phyloP scores from a whole-genome alignment of 2,329 filamentous ascomycete species.

The Venturia pyrina region DNA sequence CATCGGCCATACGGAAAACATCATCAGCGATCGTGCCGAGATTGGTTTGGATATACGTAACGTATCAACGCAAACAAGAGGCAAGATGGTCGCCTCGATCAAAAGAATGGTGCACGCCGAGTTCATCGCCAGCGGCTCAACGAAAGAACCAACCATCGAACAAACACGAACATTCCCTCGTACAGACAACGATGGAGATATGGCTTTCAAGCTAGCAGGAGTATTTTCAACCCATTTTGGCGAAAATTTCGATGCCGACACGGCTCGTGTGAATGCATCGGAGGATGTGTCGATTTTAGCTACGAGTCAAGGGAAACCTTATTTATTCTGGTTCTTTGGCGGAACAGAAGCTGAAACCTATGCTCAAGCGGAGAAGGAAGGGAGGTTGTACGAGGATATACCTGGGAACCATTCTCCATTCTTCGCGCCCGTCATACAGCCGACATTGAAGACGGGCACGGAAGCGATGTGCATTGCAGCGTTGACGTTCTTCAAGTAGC shows the following conservation, averaged over 20 bases:
- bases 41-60: constrained; percentile 47
- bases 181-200: constrained; percentile 40
- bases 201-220: constrained; percentile 32
- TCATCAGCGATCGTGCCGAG: constrained; percentile 46
- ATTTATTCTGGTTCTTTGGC: constrained; percentile 48
- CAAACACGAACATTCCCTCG: constrained; percentile 36
- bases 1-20: constrained; percentile 50
- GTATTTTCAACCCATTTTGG: constrained; percentile 39
- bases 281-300: constrained; percentile 52
- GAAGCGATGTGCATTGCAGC: constrained; percentile 43
- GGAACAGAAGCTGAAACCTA: constrained; percentile 41
- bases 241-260: constrained; percentile 27
- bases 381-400: constrained; percentile 36
- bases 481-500: constrained; percentile 33
- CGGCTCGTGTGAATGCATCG: constrained; percentile 34
- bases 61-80: constrained; percentile 34
- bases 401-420: constrained; percentile 50
- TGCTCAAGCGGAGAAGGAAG: constrained; percentile 39
- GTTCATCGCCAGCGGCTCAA: constrained; percentile 37
- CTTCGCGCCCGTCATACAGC: constrained; percentile 50
- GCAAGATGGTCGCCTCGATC: constrained; percentile 38
- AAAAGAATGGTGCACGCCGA: constrained; percentile 47
- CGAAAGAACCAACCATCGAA: constrained; percentile 33
- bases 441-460: constrained; percentile 37
- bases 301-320: constrained; percentile 38